Evolutionary conservation across 306 rosid species (phyloP), one percentile per base, ranked within the genome.

Genomic region (Dalbergia oliveri): DNA sequence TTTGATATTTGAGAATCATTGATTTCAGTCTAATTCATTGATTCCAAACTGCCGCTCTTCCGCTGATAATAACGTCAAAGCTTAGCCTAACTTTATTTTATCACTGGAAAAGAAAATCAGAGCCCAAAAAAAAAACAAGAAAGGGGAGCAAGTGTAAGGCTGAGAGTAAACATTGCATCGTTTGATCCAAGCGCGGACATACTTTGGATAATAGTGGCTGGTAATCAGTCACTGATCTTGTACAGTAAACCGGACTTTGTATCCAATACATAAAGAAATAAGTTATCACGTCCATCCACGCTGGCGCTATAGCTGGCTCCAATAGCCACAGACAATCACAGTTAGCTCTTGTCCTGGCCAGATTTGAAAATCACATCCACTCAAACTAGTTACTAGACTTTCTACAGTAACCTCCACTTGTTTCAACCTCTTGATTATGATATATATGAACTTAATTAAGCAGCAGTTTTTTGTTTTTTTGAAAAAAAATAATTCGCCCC

Each of bases 11-110:
- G 70, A 84, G 78, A 62, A 75, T 84, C 11, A 74, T 69, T 45
- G 44, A 35, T 79, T 61, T 84, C 18, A 69, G 78, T 73, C 64
- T 79, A 60, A 74, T 79, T 79, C 78, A 79, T 5, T 83, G 75
- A 54, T 77, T 77, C 75, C 58, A 35, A 64, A 41, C 13, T 62
- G 78, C 69, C 72, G 1, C 39, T 50, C 73, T 49, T 49, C 13
- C 9, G 35, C 6, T 70, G 7, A 44, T 74, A 47, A 63, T 63
- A 68, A 79, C 63, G 74, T 82, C 72, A 74, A 69, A 69, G 10
- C 23, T 69, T 56, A 62, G 81, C 80, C 79, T 63, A 79, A 79
- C 51, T 37, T 23, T 49, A 82, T 72, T 71, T 83, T 78, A 44
- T 83, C 77, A 66, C 53, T 49, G 49, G 43, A 16, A 59, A 79